Percentiles rank a stretch among this genome's conserved stretches.
These are phyloP conservation scores for Ustilago shanxiensis DNA, from an alignment of 1,284 basidiomycete genomes.

Conservation along the genomic window DNA sequence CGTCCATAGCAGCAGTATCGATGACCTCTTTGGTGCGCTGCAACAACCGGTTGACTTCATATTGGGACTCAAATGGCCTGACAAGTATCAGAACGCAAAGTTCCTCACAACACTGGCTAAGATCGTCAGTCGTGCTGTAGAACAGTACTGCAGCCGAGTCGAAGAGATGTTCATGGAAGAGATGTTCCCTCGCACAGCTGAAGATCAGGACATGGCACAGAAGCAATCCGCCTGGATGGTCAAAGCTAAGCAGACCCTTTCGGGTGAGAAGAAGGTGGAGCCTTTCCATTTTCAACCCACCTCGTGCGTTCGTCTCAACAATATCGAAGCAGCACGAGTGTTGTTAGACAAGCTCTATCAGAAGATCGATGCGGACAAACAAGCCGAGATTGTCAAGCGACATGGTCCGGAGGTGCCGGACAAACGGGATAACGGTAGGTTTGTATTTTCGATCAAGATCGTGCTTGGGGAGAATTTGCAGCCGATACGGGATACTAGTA, in stretches of 20 bases:
- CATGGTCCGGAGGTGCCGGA: constrained; percentile 72
- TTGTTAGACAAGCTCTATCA: constrained; percentile 93
- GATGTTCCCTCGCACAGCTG: constrained; percentile 82
- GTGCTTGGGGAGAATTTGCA: constrained; percentile 74
- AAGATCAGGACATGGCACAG: constrained; percentile 71
- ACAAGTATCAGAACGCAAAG: constrained; percentile 86
- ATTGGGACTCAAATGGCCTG: constrained; percentile 89
- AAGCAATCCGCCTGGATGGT: constrained; percentile 91
- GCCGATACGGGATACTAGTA: constrained; percentile 52
- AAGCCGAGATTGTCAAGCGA: constrained; percentile 76
- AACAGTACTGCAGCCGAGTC: constrained; percentile 88
- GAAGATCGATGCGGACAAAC: constrained; percentile 89
- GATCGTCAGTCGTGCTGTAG: constrained; percentile 90
- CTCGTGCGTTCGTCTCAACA: constrained; percentile 97
- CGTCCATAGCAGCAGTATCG: constrained; percentile 93
- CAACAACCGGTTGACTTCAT: constrained; percentile 90
- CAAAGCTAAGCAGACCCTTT: constrained; percentile 83
- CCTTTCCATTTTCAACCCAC: constrained; percentile 90
- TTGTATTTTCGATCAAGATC: constrained; percentile 94
- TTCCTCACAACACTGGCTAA: constrained; percentile 83
- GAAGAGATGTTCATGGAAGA: constrained; percentile 92
- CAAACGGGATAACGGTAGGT: constrained; percentile 69
- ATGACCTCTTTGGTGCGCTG: constrained; percentile 94
- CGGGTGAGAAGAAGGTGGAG: constrained; percentile 89
- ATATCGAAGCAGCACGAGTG: constrained; percentile 90